These are phyloP conservation scores for Mangifera indica DNA, from an alignment of 345 rosid species.

Conservation along the genomic window DNA sequence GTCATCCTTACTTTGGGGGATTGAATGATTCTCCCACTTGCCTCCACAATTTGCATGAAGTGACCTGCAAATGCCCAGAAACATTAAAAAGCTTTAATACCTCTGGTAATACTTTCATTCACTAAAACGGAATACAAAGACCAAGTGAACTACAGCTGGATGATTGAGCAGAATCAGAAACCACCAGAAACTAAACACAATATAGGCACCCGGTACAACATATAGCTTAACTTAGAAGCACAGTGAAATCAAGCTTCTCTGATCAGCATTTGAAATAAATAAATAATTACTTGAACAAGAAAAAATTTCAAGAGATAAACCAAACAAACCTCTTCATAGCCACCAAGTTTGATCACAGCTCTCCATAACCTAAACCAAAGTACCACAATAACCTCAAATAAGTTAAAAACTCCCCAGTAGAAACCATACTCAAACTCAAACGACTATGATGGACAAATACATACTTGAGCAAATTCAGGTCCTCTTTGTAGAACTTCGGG, in stretches of 20 bases:
- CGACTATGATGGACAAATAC: not conserved
- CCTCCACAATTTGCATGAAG: slow-evolving; percentile 71
- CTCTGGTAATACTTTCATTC: not conserved
- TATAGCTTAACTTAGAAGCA: too few species aligned
- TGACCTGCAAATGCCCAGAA: slow-evolving; percentile 48
- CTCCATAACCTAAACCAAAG: slow-evolving; percentile 49
- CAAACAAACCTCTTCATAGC: slow-evolving; percentile 61
- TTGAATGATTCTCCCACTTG: slow-evolving; percentile 77
- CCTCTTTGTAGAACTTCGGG: slow-evolving; percentile 70
- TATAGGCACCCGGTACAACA: not conserved
- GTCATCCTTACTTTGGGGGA: slow-evolving; percentile 66
- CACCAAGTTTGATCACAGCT: slow-evolving; percentile 64
- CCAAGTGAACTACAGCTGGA: not conserved
- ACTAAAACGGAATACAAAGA: not conserved
- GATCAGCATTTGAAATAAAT: too few species aligned
- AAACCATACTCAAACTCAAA: not conserved
- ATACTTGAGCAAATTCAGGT: slow-evolving; percentile 60
- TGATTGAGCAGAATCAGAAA: not conserved
- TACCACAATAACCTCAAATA: not conserved
- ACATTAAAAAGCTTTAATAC: not conserved
- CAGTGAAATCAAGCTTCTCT: too few species aligned
- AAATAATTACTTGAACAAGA: not conserved
- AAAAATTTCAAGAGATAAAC: slow-evolving; percentile 1
- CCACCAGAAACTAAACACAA: not conserved
- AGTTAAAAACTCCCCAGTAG: not conserved